These are phyloP conservation scores for Mycena galericulata DNA, from an alignment of 768 basidiomycete species.

Conservation along the genomic window DNA sequence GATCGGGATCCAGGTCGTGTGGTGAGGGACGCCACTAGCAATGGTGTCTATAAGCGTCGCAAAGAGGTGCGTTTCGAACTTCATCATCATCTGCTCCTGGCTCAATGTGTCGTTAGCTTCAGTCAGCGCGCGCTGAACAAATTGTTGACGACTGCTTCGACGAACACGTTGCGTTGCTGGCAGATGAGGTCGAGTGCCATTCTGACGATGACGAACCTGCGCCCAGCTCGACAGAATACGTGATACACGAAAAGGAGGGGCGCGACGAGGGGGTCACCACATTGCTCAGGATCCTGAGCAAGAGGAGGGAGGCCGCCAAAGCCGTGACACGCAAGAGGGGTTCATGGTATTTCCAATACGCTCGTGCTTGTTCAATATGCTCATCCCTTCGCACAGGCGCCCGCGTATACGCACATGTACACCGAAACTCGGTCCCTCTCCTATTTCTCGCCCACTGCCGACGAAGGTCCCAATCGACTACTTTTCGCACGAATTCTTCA, in stretches of 20 bases:
- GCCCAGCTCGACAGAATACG: not conserved
- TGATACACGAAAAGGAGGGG: constrained; percentile 3
- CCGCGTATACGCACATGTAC: not conserved
- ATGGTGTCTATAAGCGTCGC: not conserved
- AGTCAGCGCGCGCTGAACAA: not conserved
- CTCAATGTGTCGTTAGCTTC: not conserved
- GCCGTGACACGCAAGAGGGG: not conserved
- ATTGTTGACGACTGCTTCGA: constrained; percentile 1
- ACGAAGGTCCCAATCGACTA: constrained; percentile 15
- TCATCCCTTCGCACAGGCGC: not conserved
- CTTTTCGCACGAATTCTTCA: constrained; percentile 25
- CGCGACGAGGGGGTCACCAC: not conserved
- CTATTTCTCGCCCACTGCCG: not conserved
- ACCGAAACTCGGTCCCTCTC: not conserved
- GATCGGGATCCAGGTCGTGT: not conserved
- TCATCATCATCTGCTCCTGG: not conserved
- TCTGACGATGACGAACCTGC: constrained; percentile 14
- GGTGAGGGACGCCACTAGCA: not conserved
- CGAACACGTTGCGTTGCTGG: not conserved
- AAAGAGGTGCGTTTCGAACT: not conserved
- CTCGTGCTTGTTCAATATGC: not conserved
- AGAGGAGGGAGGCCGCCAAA: not conserved
- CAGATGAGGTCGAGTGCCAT: constrained; percentile 8
- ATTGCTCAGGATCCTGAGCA: not conserved
- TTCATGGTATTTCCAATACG: not conserved